Evolutionary conservation across 768 basidiomycete genomes (phyloP).

Genomic region (Myochromella boudieri): DNA sequence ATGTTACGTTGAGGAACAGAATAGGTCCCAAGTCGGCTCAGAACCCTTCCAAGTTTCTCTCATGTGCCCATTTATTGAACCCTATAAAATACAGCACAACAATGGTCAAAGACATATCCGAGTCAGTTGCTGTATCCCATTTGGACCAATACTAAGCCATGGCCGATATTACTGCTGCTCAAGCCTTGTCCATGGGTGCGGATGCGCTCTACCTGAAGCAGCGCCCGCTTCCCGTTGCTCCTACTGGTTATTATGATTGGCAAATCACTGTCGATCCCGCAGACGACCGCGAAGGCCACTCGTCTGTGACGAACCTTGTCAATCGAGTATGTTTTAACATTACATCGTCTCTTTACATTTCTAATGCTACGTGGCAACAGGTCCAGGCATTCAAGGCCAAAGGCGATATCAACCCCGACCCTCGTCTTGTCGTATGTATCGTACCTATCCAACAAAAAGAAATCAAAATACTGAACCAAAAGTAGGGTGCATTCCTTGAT

Average conservation of each 20-base stretch:
- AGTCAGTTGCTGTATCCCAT: not conserved
- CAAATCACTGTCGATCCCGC: slow-evolving; percentile 28
- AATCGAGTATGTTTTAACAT: slow-evolving; percentile 17
- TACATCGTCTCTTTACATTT: not conserved
- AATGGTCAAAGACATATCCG: too few relatives aligned
- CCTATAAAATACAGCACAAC: too few relatives aligned
- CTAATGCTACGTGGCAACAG: slow-evolving; percentile 9
- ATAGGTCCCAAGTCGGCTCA: too few relatives aligned
- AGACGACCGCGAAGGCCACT: slow-evolving; percentile 27
- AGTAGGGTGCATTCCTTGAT: slow-evolving; percentile 29
- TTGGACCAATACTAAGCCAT: not conserved
- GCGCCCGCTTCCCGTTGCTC: slow-evolving; percentile 35
- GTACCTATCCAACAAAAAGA: not conserved
- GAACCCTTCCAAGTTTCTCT: too few relatives aligned
- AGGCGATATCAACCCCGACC: slow-evolving; percentile 22
- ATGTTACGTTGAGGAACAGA: too few relatives aligned
- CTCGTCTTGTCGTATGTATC: slow-evolving; percentile 20
- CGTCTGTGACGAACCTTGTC: slow-evolving; percentile 30
- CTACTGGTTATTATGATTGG: slow-evolving; percentile 43
- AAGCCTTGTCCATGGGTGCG: slow-evolving; percentile 23
- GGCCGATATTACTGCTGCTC: slow-evolving; percentile 20
- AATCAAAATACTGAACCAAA: not conserved
- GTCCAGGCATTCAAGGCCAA: slow-evolving; percentile 22
- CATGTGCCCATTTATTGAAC: too few relatives aligned
- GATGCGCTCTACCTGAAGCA: slow-evolving; percentile 33